Evolutionary conservation across 345 rosid genomes (phyloP).

Genomic region (Salix brachista): DNA sequence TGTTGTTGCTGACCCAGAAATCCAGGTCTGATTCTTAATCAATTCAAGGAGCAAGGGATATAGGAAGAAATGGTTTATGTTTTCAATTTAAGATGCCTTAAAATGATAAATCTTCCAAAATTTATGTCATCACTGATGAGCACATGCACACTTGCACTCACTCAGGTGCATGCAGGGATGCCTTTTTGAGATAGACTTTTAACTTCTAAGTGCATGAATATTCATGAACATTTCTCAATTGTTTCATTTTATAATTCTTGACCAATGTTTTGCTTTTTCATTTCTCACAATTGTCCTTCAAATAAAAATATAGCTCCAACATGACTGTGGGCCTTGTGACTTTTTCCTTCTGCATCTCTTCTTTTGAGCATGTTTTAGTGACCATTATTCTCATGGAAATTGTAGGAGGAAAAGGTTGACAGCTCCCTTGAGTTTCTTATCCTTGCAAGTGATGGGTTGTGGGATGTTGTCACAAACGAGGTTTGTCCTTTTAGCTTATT

Average conservation of each 20-base stretch:
- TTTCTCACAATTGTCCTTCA: background rate
- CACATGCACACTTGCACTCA: background rate
- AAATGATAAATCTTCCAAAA: background rate
- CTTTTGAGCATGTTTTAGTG: background rate
- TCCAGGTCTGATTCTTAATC: conserved; percentile 51
- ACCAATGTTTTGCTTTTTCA: background rate
- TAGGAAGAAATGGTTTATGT: background rate
- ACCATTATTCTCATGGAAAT: conserved; percentile 15
- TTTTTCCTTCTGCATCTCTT: background rate
- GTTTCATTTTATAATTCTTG: background rate
- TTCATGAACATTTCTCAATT: background rate
- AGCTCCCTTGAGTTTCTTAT: conserved; percentile 96
- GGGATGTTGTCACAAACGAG: conserved; percentile 99
- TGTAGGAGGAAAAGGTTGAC: conserved; percentile 91
- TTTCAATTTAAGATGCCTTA: background rate
- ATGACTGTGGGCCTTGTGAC: background rate
- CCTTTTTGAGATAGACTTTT: background rate
- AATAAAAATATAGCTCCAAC: background rate
- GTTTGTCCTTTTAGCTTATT: conserved; percentile 25
- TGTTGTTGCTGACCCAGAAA: conserved; percentile 99
- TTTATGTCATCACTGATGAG: background rate
- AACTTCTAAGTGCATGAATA: background rate
- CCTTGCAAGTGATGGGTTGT: conserved; percentile 97
- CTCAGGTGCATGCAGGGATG: background rate
- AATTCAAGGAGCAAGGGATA: background rate